Conservation (phyloP, 2,329 filamentous ascomycete species). For the Penicillium frequentans region DNA sequence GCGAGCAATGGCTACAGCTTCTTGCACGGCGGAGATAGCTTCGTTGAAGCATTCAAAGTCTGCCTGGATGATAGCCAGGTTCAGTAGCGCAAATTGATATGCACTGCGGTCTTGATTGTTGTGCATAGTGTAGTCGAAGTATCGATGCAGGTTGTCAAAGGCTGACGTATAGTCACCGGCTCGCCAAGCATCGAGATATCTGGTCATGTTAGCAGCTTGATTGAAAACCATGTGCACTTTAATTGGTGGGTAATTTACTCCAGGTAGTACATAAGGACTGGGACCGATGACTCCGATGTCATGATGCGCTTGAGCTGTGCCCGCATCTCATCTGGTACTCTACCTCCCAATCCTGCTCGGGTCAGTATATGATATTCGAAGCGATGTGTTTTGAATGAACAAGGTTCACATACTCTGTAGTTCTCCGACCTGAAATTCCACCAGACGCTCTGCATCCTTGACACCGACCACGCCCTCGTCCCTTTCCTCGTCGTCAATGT, state of each 20-base stretch:
- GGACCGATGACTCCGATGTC: constrained; percentile 64
- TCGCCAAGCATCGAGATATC: constrained; percentile 89
- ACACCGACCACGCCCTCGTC: constrained; percentile 60
- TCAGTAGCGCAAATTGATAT: constrained; percentile 93
- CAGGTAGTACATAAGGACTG: constrained; percentile 74
- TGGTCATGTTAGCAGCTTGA: constrained; percentile 34
- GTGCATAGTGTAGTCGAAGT: constrained; percentile 96
- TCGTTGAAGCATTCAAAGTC: constrained; percentile 92
- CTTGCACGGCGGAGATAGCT: constrained; percentile 90
- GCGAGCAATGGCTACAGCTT: constrained; percentile 89
- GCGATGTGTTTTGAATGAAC: background rate
- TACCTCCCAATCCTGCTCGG: constrained; percentile 67
- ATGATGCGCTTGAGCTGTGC: constrained; percentile 69
- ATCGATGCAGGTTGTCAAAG: constrained; percentile 87
- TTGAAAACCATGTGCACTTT: background rate
- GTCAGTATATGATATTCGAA: constrained; percentile 19
- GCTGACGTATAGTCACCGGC: constrained; percentile 86
- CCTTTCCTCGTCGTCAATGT: constrained; percentile 43
- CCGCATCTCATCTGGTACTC: constrained; percentile 73
- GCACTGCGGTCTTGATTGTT: constrained; percentile 72
- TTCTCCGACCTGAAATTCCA: constrained; percentile 86
- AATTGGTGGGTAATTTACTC: constrained; percentile 48
- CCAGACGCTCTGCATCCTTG: constrained; percentile 74
- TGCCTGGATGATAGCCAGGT: constrained; percentile 87
- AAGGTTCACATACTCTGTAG: constrained; percentile 66